Evolutionary conservation across 148 eudicot genomes (phyloP).

Genomic region (Chenopodium berlandieri): DNA sequence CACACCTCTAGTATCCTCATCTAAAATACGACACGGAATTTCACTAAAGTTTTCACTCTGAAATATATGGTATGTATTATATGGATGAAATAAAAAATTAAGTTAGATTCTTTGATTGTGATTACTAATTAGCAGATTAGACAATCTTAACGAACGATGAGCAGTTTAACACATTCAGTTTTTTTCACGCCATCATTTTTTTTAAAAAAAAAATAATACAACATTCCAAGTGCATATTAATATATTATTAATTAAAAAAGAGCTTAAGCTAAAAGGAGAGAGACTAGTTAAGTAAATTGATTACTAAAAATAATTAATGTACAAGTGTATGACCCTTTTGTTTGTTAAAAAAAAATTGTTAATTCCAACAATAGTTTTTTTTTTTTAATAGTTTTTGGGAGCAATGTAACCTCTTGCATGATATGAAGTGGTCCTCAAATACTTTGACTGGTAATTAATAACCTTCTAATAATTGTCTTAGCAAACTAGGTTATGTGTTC

Average conservation of each 20-base stretch:
- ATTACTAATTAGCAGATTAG: neutral
- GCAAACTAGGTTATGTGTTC: neutral
- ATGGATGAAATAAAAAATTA: neutral
- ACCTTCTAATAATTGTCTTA: neutral
- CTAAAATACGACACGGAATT: too few species aligned
- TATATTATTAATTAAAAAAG: too few species aligned
- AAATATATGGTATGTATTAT: too few species aligned
- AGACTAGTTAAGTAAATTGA: too few species aligned
- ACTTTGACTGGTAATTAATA: neutral
- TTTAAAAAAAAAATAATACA: neutral
- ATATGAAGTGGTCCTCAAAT: neutral
- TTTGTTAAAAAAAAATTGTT: too few species aligned
- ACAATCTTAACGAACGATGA: neutral
- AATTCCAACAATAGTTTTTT: too few species aligned
- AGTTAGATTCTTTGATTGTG: neutral
- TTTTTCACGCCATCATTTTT: slow-evolving; percentile 4
- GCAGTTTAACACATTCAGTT: neutral
- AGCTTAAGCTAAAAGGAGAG: too few species aligned
- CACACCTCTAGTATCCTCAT: too few species aligned
- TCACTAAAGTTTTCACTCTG: too few species aligned
- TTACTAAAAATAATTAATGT: neutral
- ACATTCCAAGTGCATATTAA: too few species aligned
- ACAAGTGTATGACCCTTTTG: neutral
- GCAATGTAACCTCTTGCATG: neutral
- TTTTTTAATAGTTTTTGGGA: neutral